These are phyloP conservation scores for Osmanthus fragrans DNA, from an alignment of 257 asterid species.

Conservation along the genomic window DNA sequence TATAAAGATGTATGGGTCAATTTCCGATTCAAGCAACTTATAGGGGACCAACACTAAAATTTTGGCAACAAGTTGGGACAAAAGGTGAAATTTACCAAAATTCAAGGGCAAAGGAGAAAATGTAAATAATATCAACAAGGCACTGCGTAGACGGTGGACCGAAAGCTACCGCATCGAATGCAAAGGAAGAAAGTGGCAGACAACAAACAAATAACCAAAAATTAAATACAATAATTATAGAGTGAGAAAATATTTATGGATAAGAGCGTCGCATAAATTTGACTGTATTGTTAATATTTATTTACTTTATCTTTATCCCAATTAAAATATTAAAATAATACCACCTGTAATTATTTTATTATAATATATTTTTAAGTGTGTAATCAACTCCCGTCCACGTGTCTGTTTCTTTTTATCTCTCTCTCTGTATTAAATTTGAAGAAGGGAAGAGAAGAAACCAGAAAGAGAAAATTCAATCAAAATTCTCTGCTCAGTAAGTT, in stretches of 20 bases:
- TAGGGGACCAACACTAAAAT: neutral
- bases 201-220: neutral
- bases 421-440: neutral
- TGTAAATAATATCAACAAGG: neutral
- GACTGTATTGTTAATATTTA: neutral
- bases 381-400: constrained; percentile 33
- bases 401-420: constrained; percentile 31
- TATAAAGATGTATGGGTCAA: neutral
- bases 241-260: neutral
- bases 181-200: neutral
- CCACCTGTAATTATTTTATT: neutral
- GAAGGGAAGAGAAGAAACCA: neutral
- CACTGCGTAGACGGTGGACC: neutral
- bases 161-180: neutral
- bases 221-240: neutral
- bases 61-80: neutral
- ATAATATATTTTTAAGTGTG: neutral
- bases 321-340: neutral
- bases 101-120: neutral
- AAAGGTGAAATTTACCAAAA: neutral
- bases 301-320: neutral
- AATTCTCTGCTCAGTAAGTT: constrained; percentile 26
- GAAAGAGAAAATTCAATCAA: neutral
- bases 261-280: neutral
- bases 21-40: neutral